Evolutionary conservation across 306 rosid genomes (phyloP).

Genomic region (Lotus japonicus): DNA sequence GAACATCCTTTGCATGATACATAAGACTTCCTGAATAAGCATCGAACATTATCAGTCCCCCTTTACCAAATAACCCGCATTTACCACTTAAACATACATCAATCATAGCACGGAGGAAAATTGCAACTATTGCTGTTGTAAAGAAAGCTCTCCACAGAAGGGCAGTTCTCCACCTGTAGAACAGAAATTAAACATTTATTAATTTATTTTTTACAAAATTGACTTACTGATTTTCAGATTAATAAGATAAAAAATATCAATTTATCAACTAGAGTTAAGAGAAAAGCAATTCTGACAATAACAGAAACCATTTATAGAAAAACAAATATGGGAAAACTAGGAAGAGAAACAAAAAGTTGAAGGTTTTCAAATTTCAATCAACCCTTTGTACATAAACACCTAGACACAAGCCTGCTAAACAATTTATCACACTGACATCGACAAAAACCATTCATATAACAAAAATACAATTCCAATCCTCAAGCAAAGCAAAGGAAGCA

Average conservation of each 20-base stretch:
- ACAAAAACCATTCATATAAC: not conserved
- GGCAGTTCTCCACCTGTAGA: constrained; percentile 90
- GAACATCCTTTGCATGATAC: constrained; percentile 73
- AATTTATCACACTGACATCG: not conserved
- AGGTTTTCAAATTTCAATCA: constrained; percentile 18
- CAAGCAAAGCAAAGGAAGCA: not conserved
- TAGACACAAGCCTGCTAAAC: not conserved
- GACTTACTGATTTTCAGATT: not conserved
- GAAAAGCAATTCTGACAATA: not conserved
- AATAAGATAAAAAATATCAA: not conserved
- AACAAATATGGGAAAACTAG: not conserved
- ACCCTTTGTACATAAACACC: not conserved
- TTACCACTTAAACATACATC: constrained; percentile 77
- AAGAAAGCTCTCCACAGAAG: constrained; percentile 98
- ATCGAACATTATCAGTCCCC: constrained; percentile 93
- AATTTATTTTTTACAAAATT: not conserved
- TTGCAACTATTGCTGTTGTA: constrained; percentile 79
- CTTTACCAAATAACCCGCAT: constrained; percentile 92
- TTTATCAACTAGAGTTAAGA: not conserved
- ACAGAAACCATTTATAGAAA: not conserved
- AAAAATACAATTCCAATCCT: constrained; percentile 15
- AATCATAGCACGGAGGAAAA: constrained; percentile 77
- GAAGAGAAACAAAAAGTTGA: not conserved
- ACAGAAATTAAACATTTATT: constrained; percentile 4
- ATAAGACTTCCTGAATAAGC: constrained; percentile 60